phyloP scores from a whole-genome alignment of 352 stramenopile genomes.

The Chrysophaeum taylorii region DNA sequence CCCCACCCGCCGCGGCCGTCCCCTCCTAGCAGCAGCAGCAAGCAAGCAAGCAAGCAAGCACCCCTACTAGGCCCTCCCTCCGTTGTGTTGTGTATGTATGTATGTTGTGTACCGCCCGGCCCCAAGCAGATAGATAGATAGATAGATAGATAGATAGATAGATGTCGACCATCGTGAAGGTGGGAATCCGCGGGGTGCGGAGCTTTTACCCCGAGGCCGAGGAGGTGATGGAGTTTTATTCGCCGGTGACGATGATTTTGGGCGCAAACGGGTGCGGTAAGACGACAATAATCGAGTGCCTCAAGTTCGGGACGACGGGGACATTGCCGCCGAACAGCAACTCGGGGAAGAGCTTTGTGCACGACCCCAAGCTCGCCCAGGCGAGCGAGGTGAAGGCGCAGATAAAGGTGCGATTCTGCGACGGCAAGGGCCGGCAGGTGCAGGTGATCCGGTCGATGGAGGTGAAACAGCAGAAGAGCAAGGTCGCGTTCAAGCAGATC shows the following conservation, averaged over 20 bases:
- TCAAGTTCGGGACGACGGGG: conserved; percentile 58
- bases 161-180: conserved; percentile 96
- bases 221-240: conserved; percentile 91
- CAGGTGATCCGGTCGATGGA: conserved; percentile 87
- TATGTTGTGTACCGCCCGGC: too few relatives aligned
- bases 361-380: conserved; percentile 77
- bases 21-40: too few relatives aligned
- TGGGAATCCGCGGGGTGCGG: conserved; percentile 94
- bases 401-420: conserved; percentile 89
- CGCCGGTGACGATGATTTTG: conserved; percentile 95
- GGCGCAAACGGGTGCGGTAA: conserved; percentile 86
- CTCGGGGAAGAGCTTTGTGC: conserved; percentile 82
- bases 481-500: conserved; percentile 83
- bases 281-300: conserved; percentile 99
- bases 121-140: too few relatives aligned
- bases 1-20: too few relatives aligned
- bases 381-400: conserved; percentile 61
- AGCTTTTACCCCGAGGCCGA: conserved; percentile 91
- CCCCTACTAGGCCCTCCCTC: too few relatives aligned
- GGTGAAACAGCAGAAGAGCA: conserved; percentile 77
- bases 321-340: conserved; percentile 27
- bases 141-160: background rate
- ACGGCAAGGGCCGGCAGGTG: conserved; percentile 54
- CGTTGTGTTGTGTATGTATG: too few relatives aligned
- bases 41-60: too few relatives aligned